Percentiles rank a stretch among this genome's conserved stretches.
Evolutionary conservation across 805 yeast species (phyloP).

Genomic region (Kodamaea laetipori): DNA sequence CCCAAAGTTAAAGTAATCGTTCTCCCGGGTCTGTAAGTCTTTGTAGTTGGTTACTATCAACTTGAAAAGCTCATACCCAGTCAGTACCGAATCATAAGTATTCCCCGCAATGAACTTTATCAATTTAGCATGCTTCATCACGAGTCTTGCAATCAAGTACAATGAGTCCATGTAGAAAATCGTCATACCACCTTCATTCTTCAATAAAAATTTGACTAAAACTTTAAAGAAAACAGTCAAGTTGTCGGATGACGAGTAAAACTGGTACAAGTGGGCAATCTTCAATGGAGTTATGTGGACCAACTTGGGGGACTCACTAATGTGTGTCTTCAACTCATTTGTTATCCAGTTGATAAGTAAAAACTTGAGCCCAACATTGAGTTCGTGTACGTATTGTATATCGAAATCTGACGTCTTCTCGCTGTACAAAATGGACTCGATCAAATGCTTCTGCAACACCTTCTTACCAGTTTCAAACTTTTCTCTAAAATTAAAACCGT

Average conservation of each 20-base stretch:
- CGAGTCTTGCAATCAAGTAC: constrained; percentile 34
- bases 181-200: constrained; percentile 43
- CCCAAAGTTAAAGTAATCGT: constrained; percentile 33
- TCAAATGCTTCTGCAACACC: constrained; percentile 31
- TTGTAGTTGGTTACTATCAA: constrained; percentile 35
- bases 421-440: constrained; percentile 7
- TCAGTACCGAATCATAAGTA: constrained; percentile 26
- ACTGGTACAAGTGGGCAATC: constrained; percentile 33
- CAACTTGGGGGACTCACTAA: constrained; percentile 36
- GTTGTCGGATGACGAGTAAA: constrained; percentile 42
- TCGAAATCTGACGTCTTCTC: not conserved
- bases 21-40: constrained; percentile 37
- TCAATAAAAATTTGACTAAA: constrained; percentile 34
- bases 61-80: constrained; percentile 39
- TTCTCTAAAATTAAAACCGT: constrained; percentile 30
- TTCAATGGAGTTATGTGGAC: constrained; percentile 36
- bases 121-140: constrained; percentile 35
- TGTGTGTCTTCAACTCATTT: constrained; percentile 39
- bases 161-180: constrained; percentile 46
- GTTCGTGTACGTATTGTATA: constrained; percentile 16
- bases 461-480: constrained; percentile 43
- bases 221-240: constrained; percentile 43
- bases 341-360: constrained; percentile 53
- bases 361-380: constrained; percentile 47
- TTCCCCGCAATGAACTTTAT: constrained; percentile 36